phyloP scores from a whole-genome alignment of 352 stramenopile species.

The Globisporangium acanthophoron region DNA sequence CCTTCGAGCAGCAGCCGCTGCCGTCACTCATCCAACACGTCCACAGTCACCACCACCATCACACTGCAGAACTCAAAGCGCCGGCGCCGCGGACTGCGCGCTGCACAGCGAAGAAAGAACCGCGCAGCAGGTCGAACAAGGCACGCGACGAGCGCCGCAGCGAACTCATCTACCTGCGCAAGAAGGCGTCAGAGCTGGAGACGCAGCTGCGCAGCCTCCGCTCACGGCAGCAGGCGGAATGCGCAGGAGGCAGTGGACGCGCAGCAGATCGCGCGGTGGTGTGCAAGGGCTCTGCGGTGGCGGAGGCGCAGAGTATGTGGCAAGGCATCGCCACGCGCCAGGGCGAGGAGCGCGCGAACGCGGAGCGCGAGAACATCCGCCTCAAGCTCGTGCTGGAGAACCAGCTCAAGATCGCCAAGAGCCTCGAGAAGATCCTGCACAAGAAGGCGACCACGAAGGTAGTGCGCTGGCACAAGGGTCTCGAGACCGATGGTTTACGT shows the following conservation, averaged over 20 bases:
- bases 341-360: conserved; percentile 27
- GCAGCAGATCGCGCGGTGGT: background rate
- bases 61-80: background rate
- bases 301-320: background rate
- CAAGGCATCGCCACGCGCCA: background rate
- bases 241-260: background rate
- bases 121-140: conserved; percentile 13
- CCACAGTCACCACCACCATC: background rate
- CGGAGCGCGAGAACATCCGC: conserved; percentile 48
- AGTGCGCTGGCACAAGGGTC: no score
- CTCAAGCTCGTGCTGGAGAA: conserved; percentile 47
- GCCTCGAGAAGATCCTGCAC: conserved; percentile 32
- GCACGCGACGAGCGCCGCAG: conserved; percentile 29
- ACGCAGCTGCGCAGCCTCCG: background rate
- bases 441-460: conserved; percentile 11
- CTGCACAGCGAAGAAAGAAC: background rate
- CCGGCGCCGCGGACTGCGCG: no score
- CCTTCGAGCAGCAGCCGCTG: background rate
- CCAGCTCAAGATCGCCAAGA: conserved; percentile 57
- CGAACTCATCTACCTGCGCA: conserved; percentile 27
- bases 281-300: background rate
- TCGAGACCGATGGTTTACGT: no score
- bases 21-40: background rate
- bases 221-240: background rate
- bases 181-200: conserved; percentile 30